Percentiles rank a stretch among this genome's conserved stretches.
Conservation (phyloP, 2,329 filamentous ascomycete species). For the Fusarium acutatum region DNA sequence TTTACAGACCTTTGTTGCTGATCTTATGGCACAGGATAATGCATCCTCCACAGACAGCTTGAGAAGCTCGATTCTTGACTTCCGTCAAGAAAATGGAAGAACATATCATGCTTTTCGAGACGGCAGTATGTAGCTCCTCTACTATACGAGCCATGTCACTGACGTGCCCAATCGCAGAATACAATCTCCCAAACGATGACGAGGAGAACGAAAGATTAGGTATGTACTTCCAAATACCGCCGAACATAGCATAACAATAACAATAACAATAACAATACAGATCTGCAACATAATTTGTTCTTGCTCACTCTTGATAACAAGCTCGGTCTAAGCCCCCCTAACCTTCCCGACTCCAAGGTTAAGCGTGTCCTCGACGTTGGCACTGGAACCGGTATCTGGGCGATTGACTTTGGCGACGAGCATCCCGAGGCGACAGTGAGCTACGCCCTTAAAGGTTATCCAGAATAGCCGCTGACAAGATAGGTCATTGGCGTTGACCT, state of each 20-base stretch:
- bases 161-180: background rate
- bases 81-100: slow-evolving; percentile 11
- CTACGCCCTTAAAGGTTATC: fast-evolving
- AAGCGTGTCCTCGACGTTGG: slow-evolving; percentile 18
- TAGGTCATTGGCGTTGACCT: slow-evolving; percentile 18
- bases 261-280: background rate
- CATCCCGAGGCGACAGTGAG: slow-evolving; percentile 1
- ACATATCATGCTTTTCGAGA: slow-evolving; percentile 17
- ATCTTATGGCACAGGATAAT: background rate
- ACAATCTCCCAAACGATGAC: slow-evolving; percentile 10
- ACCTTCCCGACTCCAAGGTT: background rate
- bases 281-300: slow-evolving; percentile 16
- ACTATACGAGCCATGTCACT: fast-evolving
- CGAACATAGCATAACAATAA: background rate
- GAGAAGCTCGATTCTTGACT: slow-evolving; percentile 14
- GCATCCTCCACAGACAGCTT: slow-evolving; percentile 16
- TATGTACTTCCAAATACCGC: background rate
- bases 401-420: slow-evolving; percentile 15
- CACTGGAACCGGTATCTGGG: slow-evolving; percentile 18
- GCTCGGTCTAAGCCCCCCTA: slow-evolving; percentile 8
- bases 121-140: background rate
- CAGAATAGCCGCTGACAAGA: background rate
- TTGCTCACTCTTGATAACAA: slow-evolving; percentile 11
- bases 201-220: slow-evolving; percentile 15
- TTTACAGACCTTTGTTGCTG: background rate